phyloP scores from a whole-genome alignment of 2,329 filamentous ascomycete genomes.

The Juglanconis sp. region DNA sequence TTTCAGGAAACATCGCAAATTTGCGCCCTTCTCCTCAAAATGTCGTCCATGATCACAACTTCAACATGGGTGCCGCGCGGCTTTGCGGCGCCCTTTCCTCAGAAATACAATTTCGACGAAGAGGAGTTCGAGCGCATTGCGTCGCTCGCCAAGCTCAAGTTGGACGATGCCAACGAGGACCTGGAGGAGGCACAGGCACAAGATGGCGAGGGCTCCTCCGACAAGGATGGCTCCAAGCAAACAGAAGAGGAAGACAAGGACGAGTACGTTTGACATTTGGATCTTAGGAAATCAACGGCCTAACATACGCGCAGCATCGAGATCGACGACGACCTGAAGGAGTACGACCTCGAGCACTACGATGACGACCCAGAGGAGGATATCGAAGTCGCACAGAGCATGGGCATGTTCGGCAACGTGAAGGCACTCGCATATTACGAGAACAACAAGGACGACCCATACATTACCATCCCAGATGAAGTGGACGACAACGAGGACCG shows the following conservation, averaged over 20 bases:
- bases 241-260: slow-evolving; percentile 24
- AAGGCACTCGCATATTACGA: slow-evolving; percentile 92
- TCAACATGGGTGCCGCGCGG: slow-evolving; percentile 74
- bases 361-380: slow-evolving; percentile 75
- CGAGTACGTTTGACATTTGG: slow-evolving; percentile 30
- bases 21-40: slow-evolving; percentile 27
- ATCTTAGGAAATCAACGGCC: slow-evolving; percentile 10
- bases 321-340: slow-evolving; percentile 83
- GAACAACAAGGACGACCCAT: slow-evolving; percentile 91
- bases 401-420: slow-evolving; percentile 93
- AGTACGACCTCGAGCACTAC: slow-evolving; percentile 95
- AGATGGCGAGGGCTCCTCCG: slow-evolving; percentile 28
- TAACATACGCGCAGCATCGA: slow-evolving; percentile 37
- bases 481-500: slow-evolving; percentile 77
- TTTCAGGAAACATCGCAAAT: neutral
- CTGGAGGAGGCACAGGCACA: slow-evolving; percentile 64
- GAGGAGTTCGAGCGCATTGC: slow-evolving; percentile 73
- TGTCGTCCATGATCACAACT: slow-evolving; percentile 71
- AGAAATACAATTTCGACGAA: slow-evolving; percentile 73
- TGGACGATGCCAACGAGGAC: slow-evolving; percentile 89
- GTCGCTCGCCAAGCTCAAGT: slow-evolving; percentile 70
- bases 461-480: slow-evolving; percentile 75
- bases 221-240: slow-evolving; percentile 20
- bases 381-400: slow-evolving; percentile 60
- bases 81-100: slow-evolving; percentile 71